Evolutionary conservation across 2,329 filamentous ascomycete genomes (phyloP), one percentile per base, ranked within the genome.

Genomic region (Cladophialophora bantiana): DNA sequence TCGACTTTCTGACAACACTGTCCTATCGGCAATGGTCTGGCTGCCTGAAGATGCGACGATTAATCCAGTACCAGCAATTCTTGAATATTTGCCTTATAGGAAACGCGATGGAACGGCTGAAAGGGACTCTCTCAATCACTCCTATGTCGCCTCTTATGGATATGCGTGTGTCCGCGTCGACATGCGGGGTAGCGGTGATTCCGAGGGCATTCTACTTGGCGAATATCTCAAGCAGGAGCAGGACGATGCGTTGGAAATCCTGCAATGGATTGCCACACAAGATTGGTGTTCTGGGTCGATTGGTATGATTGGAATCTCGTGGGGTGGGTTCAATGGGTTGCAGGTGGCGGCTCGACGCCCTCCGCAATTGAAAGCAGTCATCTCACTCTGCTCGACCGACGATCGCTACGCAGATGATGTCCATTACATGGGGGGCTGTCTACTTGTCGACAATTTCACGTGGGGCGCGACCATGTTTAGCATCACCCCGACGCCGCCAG

Each of bases 391-490:
- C 56, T 65, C 62, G 9, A 65, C 62, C 15, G 62, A 65, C 15
- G 62, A 65, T 31, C 56, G 62, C 26, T 60, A 65, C 34, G 60
- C 52, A 42, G 55, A 57, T n/a, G 34, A 57, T 10, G 35, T 42
- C 12, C 18, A 57, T 31, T 40, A 42, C n/a, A 42, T 42, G 52
- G 31, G n/a, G 5, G 65, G 65, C 4, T 67, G 65, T 42, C 53
- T 64, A 5, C 60, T 67, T 2, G 65, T 67, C 3, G 65, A 64
- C 59, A 64, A 67, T n/a, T 67, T 67, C 45, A 40, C 59, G 26
- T 67, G 60, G 55, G 60, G 65, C 38, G 65, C 65, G 5, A 67
- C 65, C 32, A 67, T 67, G 65, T 67, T 67, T 50, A 52, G 54
- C 48, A 67, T 67, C 60, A 64, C 63, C 18, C 60, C 65, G 50